A percentile compares a stretch with the other conserved stretches of the same genome.
These are phyloP conservation scores for Suillus placidus DNA, from an alignment of 768 basidiomycete genomes.

Conservation along the genomic window DNA sequence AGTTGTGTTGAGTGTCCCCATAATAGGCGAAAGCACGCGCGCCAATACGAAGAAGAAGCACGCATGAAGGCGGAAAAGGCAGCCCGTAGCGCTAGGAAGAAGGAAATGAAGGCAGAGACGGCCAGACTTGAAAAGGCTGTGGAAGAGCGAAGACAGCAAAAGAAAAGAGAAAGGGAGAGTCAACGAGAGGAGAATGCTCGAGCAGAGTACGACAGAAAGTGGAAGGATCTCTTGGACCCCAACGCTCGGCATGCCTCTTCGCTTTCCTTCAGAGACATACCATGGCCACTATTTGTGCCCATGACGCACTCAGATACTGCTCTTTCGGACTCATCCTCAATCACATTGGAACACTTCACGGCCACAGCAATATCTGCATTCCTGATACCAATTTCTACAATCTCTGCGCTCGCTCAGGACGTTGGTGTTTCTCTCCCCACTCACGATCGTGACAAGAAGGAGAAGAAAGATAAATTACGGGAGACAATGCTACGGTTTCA, in stretches of 20 bases:
- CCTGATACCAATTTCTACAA: slow-evolving; percentile 41
- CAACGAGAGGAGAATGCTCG: slow-evolving; percentile 48
- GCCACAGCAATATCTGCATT: slow-evolving; percentile 59
- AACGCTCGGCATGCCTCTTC: slow-evolving; percentile 24
- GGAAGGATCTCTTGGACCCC: slow-evolving; percentile 52
- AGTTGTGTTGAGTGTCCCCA: slow-evolving; percentile 11
- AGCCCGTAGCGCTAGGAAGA: slow-evolving; percentile 56
- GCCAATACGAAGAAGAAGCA: slow-evolving; percentile 64
- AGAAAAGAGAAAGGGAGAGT: slow-evolving; percentile 50
- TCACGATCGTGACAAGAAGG: slow-evolving; percentile 43
- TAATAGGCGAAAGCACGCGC: slow-evolving; percentile 65
- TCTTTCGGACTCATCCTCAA: slow-evolving; percentile 18
- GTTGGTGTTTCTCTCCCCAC: slow-evolving; percentile 11
- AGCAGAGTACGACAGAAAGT: slow-evolving; percentile 56
- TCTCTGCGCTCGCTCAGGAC: not conserved
- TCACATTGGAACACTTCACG: slow-evolving; percentile 52
- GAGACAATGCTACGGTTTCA: slow-evolving; percentile 76
- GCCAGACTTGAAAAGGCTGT: slow-evolving; percentile 50
- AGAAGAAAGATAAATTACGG: slow-evolving; percentile 60
- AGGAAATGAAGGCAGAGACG: slow-evolving; percentile 56
- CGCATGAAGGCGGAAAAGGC: slow-evolving; percentile 55
- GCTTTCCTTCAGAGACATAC: slow-evolving; percentile 62
- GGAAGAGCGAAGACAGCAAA: slow-evolving; percentile 53
- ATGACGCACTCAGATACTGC: slow-evolving; percentile 27
- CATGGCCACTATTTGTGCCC: slow-evolving; percentile 62